Percentiles rank a stretch among this genome's conserved stretches.
These are phyloP conservation scores for Carex parvula DNA, from an alignment of 176 grass and related monocot species.

Conservation along the genomic window DNA sequence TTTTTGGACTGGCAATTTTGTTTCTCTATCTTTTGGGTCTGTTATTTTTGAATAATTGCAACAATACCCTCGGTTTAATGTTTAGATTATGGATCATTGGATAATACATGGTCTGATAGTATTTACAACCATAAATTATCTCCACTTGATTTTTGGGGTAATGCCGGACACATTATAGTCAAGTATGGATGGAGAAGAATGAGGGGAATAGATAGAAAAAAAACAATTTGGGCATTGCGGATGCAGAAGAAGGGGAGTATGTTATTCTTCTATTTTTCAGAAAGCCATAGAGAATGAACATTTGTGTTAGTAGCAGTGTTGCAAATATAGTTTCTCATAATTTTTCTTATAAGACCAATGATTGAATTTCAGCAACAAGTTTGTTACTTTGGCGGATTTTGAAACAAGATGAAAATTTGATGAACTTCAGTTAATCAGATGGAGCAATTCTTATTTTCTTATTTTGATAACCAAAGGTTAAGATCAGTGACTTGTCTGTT, in stretches of 20 bases:
- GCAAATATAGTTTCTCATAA: background rate
- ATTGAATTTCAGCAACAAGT: background rate
- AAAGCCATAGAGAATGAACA: background rate
- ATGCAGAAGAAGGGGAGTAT: background rate
- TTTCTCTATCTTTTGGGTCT: background rate
- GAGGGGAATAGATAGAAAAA: background rate
- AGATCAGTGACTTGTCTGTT: background rate
- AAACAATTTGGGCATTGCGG: background rate
- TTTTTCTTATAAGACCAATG: background rate
- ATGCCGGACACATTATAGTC: background rate
- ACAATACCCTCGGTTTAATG: background rate
- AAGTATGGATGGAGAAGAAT: background rate
- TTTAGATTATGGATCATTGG: background rate
- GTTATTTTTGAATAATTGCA: background rate
- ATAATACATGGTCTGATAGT: background rate
- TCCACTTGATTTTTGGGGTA: background rate
- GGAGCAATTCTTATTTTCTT: background rate
- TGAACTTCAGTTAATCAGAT: background rate
- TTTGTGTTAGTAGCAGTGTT: background rate
- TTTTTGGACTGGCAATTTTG: background rate
- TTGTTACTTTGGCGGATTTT: background rate
- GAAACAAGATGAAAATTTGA: background rate
- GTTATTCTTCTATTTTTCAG: background rate
- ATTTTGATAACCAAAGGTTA: background rate
- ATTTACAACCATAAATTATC: background rate